Evolutionary conservation across 257 asterid genomes (phyloP).

Genomic region (Linaria vulgaris): DNA sequence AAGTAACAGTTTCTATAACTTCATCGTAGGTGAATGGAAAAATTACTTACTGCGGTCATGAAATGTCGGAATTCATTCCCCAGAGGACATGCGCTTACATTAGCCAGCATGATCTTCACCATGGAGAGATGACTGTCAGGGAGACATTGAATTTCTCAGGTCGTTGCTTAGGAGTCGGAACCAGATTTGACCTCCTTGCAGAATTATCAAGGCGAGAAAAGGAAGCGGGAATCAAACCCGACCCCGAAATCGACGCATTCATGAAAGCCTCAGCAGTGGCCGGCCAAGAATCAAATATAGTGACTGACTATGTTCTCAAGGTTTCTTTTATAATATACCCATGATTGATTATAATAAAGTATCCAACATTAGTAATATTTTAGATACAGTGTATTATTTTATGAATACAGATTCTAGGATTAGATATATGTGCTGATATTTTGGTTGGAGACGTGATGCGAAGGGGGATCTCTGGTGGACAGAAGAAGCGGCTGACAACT

Average conservation of each 20-base stretch:
- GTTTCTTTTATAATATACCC: slow-evolving; percentile 37
- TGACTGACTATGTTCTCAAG: slow-evolving; percentile 86
- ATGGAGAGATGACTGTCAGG: slow-evolving; percentile 92
- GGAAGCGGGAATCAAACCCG: slow-evolving; percentile 83
- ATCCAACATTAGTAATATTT: not conserved
- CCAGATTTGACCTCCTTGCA: slow-evolving; percentile 78
- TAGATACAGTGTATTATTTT: not conserved
- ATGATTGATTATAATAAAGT: not conserved
- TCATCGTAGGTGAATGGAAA: slow-evolving; percentile 57
- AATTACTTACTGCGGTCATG: slow-evolving; percentile 86
- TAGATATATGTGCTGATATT: slow-evolving; percentile 91
- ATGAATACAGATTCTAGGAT: slow-evolving; percentile 72
- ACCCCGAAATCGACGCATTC: slow-evolving; percentile 85
- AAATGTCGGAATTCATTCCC: slow-evolving; percentile 71
- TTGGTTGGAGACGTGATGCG: slow-evolving; percentile 89
- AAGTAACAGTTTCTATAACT: slow-evolving; percentile 1
- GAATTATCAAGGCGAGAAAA: slow-evolving; percentile 80
- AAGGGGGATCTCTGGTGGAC: slow-evolving; percentile 97
- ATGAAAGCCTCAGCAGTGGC: slow-evolving; percentile 92
- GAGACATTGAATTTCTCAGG: slow-evolving; percentile 84
- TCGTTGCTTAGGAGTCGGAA: slow-evolving; percentile 91
- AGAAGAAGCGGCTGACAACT: slow-evolving; percentile 90
- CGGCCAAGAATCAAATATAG: slow-evolving; percentile 85
- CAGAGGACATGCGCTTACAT: slow-evolving; percentile 89
- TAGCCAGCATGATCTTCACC: slow-evolving; percentile 90